Evolutionary conservation across 2,329 filamentous ascomycete species (phyloP).

Genomic region (Fusarium sp.): DNA sequence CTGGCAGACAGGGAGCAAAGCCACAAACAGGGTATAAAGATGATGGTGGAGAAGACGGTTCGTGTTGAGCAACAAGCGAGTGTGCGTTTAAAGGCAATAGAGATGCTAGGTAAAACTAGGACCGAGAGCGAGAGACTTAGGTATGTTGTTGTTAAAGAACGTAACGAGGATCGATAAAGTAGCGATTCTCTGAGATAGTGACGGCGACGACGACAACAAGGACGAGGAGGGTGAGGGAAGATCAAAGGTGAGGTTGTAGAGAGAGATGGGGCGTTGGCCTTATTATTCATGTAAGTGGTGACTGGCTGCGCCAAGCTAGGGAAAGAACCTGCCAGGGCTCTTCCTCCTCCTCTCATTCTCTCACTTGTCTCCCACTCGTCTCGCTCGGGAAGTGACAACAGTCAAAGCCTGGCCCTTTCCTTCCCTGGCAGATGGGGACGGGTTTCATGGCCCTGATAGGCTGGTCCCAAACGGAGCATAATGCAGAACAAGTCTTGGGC

Average conservation of each 20-base stretch:
- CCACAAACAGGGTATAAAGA: constrained; percentile 41
- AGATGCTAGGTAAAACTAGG: constrained; percentile 36
- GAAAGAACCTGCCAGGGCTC: constrained; percentile 24
- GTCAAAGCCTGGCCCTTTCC: constrained; percentile 19
- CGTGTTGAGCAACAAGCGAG: constrained; percentile 27
- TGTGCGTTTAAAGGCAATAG: constrained; percentile 9
- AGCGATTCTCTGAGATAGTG: constrained; percentile 42
- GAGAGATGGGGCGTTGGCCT: constrained; percentile 15
- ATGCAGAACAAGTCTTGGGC: constrained; percentile 28
- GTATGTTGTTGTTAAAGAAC: constrained; percentile 43
- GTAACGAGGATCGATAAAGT: constrained; percentile 46
- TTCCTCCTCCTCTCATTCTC: not conserved
- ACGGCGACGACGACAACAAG: constrained; percentile 25
- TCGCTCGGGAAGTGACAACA: constrained; percentile 30
- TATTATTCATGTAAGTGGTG: constrained; percentile 35
- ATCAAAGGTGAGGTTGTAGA: constrained; percentile 25
- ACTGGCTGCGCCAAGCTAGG: constrained; percentile 28
- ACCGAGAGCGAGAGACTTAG: constrained; percentile 18
- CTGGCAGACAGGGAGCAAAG: constrained; percentile 40
- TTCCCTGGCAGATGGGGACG: constrained; percentile 32
- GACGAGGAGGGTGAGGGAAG: constrained; percentile 29
- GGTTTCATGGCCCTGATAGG: constrained; percentile 37
- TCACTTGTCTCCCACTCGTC: constrained; percentile 7
- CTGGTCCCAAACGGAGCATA: constrained; percentile 21
- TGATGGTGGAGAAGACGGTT: constrained; percentile 37